Percentiles rank a stretch among this genome's conserved stretches.
Evolutionary conservation across 2,329 filamentous ascomycete species (phyloP).

Genomic region (Dactylellina leptospora): DNA sequence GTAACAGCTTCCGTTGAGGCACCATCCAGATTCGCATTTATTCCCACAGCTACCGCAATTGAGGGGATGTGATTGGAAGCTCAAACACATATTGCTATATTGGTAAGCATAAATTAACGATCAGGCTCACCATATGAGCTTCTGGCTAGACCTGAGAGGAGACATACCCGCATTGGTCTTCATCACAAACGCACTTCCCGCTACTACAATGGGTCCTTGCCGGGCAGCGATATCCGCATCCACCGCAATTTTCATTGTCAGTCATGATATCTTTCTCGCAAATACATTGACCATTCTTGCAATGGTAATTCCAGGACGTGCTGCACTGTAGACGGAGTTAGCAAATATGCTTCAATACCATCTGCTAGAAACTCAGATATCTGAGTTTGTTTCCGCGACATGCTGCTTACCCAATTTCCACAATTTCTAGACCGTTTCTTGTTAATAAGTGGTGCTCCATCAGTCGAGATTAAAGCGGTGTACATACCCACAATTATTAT

Average conservation of each 20-base stretch:
- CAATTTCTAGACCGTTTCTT: too few species aligned
- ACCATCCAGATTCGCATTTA: constrained; percentile 36
- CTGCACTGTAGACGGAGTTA: too few species aligned
- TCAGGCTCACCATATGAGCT: neutral
- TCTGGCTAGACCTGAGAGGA: neutral
- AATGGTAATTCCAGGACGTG: too few species aligned
- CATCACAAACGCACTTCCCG: constrained; percentile 32
- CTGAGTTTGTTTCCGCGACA: too few species aligned
- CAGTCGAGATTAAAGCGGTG: too few species aligned
- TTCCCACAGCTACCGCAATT: constrained; percentile 52
- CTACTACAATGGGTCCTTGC: constrained; percentile 37
- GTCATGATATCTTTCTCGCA: constrained; percentile 14
- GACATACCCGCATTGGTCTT: constrained; percentile 45
- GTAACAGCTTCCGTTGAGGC: constrained; percentile 19
- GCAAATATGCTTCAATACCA: too few species aligned
- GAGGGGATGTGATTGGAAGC: constrained; percentile 32
- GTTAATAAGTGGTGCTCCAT: too few species aligned
- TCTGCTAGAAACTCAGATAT: too few species aligned
- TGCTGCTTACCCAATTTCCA: constrained; percentile 8
- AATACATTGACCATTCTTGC: constrained; percentile 9
- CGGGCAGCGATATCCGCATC: constrained; percentile 44
- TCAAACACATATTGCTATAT: constrained; percentile 30
- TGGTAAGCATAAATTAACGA: neutral
- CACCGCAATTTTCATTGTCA: constrained; percentile 51
- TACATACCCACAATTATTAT: too few species aligned